Percentiles rank a stretch among this genome's conserved stretches.
These are phyloP conservation scores for Leucocoprinus leucothites DNA, from an alignment of 768 basidiomycete genomes.

Conservation along the genomic window DNA sequence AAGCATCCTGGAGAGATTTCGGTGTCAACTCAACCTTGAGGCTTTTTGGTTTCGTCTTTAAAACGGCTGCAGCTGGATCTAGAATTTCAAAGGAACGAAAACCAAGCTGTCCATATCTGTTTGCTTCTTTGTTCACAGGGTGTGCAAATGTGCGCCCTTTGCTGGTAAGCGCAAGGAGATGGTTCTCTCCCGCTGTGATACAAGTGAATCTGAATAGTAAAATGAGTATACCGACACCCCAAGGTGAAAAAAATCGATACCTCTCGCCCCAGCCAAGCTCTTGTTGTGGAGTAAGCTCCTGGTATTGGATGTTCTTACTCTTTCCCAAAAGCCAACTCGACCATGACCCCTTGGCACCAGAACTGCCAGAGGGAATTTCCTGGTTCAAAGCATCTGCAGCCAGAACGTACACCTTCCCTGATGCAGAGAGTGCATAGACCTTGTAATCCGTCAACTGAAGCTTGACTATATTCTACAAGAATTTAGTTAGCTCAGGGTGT, in stretches of 20 bases:
- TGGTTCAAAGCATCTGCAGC: constrained; percentile 52
- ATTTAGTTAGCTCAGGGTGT: not conserved
- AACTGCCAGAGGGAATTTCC: constrained; percentile 30
- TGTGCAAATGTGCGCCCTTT: constrained; percentile 76
- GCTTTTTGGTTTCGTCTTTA: constrained; percentile 26
- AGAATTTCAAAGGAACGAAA: constrained; percentile 59
- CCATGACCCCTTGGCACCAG: constrained; percentile 49
- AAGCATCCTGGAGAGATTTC: constrained; percentile 50
- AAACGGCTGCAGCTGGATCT: constrained; percentile 26
- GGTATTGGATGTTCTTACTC: constrained; percentile 49
- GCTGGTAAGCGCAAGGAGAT: constrained; percentile 70
- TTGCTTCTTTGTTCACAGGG: constrained; percentile 72
- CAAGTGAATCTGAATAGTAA: constrained; percentile 54
- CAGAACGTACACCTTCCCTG: constrained; percentile 73
- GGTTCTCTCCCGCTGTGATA: constrained; percentile 70
- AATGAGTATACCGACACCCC: not conserved
- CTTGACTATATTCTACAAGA: constrained; percentile 64
- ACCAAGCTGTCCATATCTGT: constrained; percentile 82
- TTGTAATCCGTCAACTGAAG: constrained; percentile 57
- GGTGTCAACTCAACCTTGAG: constrained; percentile 55
- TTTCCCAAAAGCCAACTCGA: constrained; percentile 59
- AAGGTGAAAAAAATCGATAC: constrained; percentile 31
- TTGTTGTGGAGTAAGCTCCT: constrained; percentile 57
- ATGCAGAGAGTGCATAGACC: constrained; percentile 76
- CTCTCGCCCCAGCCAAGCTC: constrained; percentile 63